A percentile compares a stretch with the other conserved stretches of the same genome.
Evolutionary conservation across 768 basidiomycete species (phyloP).

Genomic region (Sporobolomyces pararoseus): DNA sequence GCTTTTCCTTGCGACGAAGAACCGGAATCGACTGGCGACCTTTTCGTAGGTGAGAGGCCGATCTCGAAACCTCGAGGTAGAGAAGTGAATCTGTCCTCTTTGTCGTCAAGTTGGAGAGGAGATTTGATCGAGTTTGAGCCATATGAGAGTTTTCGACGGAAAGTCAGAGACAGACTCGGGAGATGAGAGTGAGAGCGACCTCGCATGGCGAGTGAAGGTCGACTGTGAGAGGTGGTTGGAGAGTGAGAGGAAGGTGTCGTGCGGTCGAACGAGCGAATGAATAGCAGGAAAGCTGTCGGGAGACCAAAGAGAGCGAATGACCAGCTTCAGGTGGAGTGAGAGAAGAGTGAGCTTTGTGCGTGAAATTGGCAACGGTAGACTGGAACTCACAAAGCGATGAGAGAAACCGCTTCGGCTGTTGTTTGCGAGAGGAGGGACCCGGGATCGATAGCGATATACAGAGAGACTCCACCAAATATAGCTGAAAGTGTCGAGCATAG

Average conservation of each 20-base stretch:
- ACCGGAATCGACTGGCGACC: too few relatives aligned
- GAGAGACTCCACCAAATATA: background rate
- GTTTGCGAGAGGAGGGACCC: background rate
- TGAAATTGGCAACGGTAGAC: background rate
- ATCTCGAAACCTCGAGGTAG: background rate
- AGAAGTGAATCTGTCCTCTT: background rate
- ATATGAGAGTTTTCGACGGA: background rate
- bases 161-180: background rate
- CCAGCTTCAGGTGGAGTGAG: background rate
- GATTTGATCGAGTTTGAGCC: background rate
- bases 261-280: constrained; percentile 6
- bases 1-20: too few relatives aligned
- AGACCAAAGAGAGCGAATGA: constrained; percentile 11
- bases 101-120: background rate
- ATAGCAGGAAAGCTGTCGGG: constrained; percentile 6
- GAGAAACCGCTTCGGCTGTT: background rate
- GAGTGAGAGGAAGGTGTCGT: background rate
- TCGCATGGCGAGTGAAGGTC: background rate
- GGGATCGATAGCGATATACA: constrained; percentile 10
- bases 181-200: constrained; percentile 4
- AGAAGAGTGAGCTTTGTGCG: too few relatives aligned
- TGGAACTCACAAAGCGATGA: background rate
- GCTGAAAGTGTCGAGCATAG: background rate
- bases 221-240: background rate
- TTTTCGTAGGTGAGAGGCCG: background rate